phyloP scores from a whole-genome alignment of 345 rosid genomes.

The Iberis pinnata region DNA sequence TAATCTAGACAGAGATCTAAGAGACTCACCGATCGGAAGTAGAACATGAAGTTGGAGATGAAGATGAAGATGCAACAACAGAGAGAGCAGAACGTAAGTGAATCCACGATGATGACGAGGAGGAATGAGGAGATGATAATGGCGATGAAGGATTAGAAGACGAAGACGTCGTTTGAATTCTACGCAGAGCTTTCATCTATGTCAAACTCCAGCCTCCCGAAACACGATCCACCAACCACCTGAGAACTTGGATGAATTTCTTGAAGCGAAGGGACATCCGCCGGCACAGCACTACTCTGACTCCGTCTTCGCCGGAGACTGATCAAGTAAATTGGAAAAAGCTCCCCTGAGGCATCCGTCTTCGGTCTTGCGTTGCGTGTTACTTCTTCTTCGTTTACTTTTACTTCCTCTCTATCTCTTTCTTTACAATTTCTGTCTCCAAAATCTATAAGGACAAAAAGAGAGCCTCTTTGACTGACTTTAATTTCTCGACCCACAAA shows the following conservation, averaged over 20 bases:
- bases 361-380: slow-evolving; percentile 9
- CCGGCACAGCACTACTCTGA: slow-evolving; percentile 3
- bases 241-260: not conserved
- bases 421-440: not conserved
- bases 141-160: slow-evolving; percentile 54
- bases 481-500: slow-evolving; percentile 18
- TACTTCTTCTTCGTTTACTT: slow-evolving; percentile 24
- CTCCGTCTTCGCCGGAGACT: slow-evolving; percentile 5
- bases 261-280: slow-evolving; percentile 2
- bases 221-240: slow-evolving; percentile 14
- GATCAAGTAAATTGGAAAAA: slow-evolving; percentile 2
- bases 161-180: slow-evolving; percentile 72
- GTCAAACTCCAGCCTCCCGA: not conserved
- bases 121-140: slow-evolving; percentile 53
- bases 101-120: slow-evolving; percentile 71
- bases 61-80: slow-evolving; percentile 70
- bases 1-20: slow-evolving; percentile 11
- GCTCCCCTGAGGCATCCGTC: not conserved
- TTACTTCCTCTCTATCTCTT: slow-evolving; percentile 1
- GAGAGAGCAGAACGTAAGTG: slow-evolving; percentile 85
- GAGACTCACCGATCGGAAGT: slow-evolving; percentile 75
- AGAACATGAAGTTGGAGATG: slow-evolving; percentile 76
- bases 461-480: slow-evolving; percentile 13
- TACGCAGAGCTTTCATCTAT: slow-evolving; percentile 82
- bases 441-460: slow-evolving; percentile 10